A percentile compares a stretch with the other conserved stretches of the same genome.
Evolutionary conservation across 768 basidiomycete species (phyloP).

Genomic region (Termitomyces sp.): DNA sequence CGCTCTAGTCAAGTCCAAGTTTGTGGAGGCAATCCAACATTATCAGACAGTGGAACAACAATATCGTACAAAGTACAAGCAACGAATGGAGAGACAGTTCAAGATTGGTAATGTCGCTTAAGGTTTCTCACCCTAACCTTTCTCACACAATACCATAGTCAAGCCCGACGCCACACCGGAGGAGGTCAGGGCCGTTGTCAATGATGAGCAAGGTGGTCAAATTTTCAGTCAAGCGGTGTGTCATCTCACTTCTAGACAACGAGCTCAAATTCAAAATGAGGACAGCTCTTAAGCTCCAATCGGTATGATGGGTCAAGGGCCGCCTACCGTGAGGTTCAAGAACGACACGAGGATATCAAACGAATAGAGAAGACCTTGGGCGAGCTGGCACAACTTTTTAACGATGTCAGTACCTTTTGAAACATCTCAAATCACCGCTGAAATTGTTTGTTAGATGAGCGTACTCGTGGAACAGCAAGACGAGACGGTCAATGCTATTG

Average conservation of each 20-base stretch:
- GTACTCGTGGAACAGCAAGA: constrained; percentile 94
- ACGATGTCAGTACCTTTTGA: constrained; percentile 60
- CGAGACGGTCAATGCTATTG: constrained; percentile 80
- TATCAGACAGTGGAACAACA: constrained; percentile 84
- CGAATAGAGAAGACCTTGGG: constrained; percentile 91
- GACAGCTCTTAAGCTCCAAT: constrained; percentile 82
- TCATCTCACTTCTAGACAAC: constrained; percentile 6
- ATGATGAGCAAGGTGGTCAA: constrained; percentile 78
- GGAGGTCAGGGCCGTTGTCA: constrained; percentile 83
- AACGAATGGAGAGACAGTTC: constrained; percentile 83
- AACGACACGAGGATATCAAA: constrained; percentile 93
- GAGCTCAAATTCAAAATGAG: constrained; percentile 12
- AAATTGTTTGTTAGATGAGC: constrained; percentile 65
- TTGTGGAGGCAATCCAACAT: constrained; percentile 82
- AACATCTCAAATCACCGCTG: neutral
- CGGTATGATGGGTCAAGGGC: constrained; percentile 88
- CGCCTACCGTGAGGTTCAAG: constrained; percentile 96
- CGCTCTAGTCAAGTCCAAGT: constrained; percentile 68
- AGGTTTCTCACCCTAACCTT: neutral
- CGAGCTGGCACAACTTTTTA: constrained; percentile 94
- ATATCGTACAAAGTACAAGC: constrained; percentile 74
- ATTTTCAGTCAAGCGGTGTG: constrained; percentile 87
- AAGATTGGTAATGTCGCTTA: constrained; percentile 64
- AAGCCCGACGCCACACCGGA: constrained; percentile 93
- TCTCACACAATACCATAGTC: constrained; percentile 40